Base-by-base conservation (phyloP, 2,329 filamentous ascomycete genomes). In the Keithomyces neogunnii region DNA sequence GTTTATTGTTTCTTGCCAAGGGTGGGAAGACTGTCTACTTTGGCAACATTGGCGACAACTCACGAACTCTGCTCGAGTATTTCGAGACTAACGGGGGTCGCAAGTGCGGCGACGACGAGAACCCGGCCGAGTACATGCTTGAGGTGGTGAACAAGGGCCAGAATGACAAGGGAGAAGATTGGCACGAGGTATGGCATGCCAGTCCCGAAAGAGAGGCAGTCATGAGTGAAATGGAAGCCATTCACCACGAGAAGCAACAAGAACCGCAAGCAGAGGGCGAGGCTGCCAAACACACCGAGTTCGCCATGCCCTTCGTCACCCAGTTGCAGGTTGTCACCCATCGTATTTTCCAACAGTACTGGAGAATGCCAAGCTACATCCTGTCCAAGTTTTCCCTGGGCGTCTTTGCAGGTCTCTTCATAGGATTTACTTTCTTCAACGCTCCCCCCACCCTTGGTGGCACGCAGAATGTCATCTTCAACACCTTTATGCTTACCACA, bases 301-400 rank as follows among this genome's bases (percentile, higher is more conserved):
- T 95, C 55, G 89, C 90, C 4, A 86, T 88, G 59, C 84, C 89
- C 0, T 87, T 95, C 61, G 53, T 53, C 0, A 60, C 71, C 0
- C 90, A 96, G 62, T 67, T 92, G 1, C 68, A 66, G 43, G 74
- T 82, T 53, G 86, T 89, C 42, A 81, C 80, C 2, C 59, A 74
- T 7, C 82, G 88, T 52, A 81, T 90, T 5, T 90, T 90, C 68
- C 79, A 88, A 61, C 88, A 93, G 63, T 91, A 91, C 73, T 92
- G 88, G 87, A 80, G 88, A 45, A 88, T 82, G 51, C 88, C 88
- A 0, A 74, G 75, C 9, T 93, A 93, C 67, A 82, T 93, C 60
- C 86, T 88, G 66, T 79, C 86, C 51, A 92, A 92, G 69, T 65
- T 80, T 2, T 64, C 75, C 1, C 77, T 92, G 19, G 83, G 70